Percentiles rank a stretch among this genome's conserved stretches.
phyloP scores from a whole-genome alignment of 768 basidiomycete species.

The Amanita subjunquillea region DNA sequence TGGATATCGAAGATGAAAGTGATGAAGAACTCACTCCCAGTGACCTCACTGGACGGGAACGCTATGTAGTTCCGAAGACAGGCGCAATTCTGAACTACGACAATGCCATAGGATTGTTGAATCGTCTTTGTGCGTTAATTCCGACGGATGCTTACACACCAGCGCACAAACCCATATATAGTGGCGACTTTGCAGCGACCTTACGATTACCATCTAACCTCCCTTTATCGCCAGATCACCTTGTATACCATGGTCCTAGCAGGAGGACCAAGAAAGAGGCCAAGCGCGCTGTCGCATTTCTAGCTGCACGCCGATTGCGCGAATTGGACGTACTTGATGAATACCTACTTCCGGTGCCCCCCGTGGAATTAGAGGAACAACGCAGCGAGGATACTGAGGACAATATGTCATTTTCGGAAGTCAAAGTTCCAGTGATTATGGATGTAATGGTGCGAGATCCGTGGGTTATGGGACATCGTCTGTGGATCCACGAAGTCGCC shows the following conservation, averaged over 20 bases:
- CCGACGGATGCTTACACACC: constrained; percentile 64
- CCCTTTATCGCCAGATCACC: constrained; percentile 43
- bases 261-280: constrained; percentile 71
- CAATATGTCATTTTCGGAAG: constrained; percentile 28
- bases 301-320: constrained; percentile 62
- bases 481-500: constrained; percentile 57
- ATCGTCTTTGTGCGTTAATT: constrained; percentile 69
- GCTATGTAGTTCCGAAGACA: constrained; percentile 60
- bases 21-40: constrained; percentile 30
- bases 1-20: constrained; percentile 33
- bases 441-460: constrained; percentile 55
- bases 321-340: constrained; percentile 73
- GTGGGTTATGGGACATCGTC: constrained; percentile 43
- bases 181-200: constrained; percentile 44
- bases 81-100: constrained; percentile 77
- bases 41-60: constrained; percentile 59
- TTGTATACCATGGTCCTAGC: constrained; percentile 48
- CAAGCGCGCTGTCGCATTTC: constrained; percentile 72
- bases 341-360: constrained; percentile 59
- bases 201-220: constrained; percentile 62
- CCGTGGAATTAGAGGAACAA: constrained; percentile 30
- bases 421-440: constrained; percentile 42
- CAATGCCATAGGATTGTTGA: constrained; percentile 59
- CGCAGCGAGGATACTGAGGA: constrained; percentile 47
- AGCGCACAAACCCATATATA: constrained; percentile 47